Percentiles rank a stretch among this genome's conserved stretches.
Evolutionary conservation across 2,329 filamentous ascomycete species (phyloP).

Genomic region (Gnomoniopsis smithogilvyi): DNA sequence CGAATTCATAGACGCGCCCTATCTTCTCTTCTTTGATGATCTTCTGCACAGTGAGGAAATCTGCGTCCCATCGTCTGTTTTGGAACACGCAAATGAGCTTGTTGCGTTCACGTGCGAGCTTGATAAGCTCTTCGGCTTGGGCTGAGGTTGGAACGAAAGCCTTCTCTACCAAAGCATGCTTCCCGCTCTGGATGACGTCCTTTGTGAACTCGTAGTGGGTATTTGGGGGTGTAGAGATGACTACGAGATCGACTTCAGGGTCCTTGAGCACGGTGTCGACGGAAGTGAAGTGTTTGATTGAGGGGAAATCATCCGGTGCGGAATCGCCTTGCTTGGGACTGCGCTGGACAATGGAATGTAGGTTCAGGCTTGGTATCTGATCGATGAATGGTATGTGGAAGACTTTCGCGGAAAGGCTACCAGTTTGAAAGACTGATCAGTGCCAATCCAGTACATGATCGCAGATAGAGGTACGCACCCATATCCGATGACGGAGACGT

Average conservation of each 20-base stretch:
- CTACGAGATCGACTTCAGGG: slow-evolving; percentile 62
- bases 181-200: slow-evolving; percentile 63
- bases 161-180: slow-evolving; percentile 80
- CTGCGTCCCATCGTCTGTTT: slow-evolving; percentile 74
- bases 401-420: slow-evolving; percentile 65
- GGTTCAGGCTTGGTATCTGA: slow-evolving; percentile 59
- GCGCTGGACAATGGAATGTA: slow-evolving; percentile 76
- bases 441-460: background rate
- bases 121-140: slow-evolving; percentile 63
- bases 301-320: slow-evolving; percentile 65
- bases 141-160: slow-evolving; percentile 71
- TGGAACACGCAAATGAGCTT: slow-evolving; percentile 67
- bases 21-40: slow-evolving; percentile 58
- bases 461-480: slow-evolving; percentile 17
- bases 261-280: slow-evolving; percentile 64
- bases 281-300: slow-evolving; percentile 60
- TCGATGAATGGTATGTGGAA: slow-evolving; percentile 70
- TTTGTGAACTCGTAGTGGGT: slow-evolving; percentile 66
- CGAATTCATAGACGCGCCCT: slow-evolving; percentile 72
- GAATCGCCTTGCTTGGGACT: slow-evolving; percentile 62
- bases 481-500: slow-evolving; percentile 29
- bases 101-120: slow-evolving; percentile 47
- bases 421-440: background rate
- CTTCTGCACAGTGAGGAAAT: slow-evolving; percentile 68
- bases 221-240: slow-evolving; percentile 69